These are phyloP conservation scores for Monascus ruber DNA, from an alignment of 2,329 filamentous ascomycete genomes.

Conservation along the genomic window DNA sequence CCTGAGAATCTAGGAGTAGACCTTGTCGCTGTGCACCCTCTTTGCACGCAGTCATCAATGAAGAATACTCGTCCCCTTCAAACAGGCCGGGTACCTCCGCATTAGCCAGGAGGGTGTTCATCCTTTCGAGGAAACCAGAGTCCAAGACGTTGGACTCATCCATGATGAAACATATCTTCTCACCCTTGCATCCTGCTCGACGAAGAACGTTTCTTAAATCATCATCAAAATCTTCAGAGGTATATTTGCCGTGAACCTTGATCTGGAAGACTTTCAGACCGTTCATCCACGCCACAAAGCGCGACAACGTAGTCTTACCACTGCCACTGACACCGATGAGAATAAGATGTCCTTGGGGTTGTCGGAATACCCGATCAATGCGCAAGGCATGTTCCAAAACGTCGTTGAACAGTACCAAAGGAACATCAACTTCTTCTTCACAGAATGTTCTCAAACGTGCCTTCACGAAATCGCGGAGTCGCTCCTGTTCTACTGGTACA, in stretches of 20 bases:
- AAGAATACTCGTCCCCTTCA: constrained; percentile 95
- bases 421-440: constrained; percentile 97
- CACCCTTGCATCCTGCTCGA: constrained; percentile 89
- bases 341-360: constrained; percentile 96
- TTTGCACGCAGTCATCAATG: constrained; percentile 98
- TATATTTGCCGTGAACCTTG: constrained; percentile 98
- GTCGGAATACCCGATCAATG: constrained; percentile 96
- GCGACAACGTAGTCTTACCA: constrained; percentile 94
- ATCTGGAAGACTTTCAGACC: constrained; percentile 98
- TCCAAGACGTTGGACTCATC: constrained; percentile 98
- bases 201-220: constrained; percentile 89
- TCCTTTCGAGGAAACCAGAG: constrained; percentile 95
- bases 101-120: constrained; percentile 98
- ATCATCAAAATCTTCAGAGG: constrained; percentile 95
- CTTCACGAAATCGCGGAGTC: constrained; percentile 93
- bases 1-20: constrained; percentile 86
- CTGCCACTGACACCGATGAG: constrained; percentile 96
- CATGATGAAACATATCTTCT: constrained; percentile 99
- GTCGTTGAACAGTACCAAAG: constrained; percentile 97
- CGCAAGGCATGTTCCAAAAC: constrained; percentile 95
- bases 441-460: constrained; percentile 96
- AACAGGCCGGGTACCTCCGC: constrained; percentile 98
- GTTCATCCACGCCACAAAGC: constrained; percentile 99
- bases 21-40: constrained; percentile 96
- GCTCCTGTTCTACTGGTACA: constrained; percentile 87